phyloP scores from a whole-genome alignment of 106 monocot genomes.

The Phalaenopsis equestris region DNA sequence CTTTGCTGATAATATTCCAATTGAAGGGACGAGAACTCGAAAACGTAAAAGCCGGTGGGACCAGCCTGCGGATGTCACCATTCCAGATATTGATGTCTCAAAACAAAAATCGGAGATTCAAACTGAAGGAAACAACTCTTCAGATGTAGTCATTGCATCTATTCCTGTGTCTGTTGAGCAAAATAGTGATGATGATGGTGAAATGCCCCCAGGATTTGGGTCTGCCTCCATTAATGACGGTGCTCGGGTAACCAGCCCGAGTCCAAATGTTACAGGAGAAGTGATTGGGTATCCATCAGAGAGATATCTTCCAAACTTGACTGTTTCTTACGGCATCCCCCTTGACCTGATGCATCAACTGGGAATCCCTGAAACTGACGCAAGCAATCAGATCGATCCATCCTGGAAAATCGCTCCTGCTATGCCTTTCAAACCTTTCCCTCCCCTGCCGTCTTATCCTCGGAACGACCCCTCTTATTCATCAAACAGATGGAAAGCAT shows the following conservation, averaged over 20 bases:
- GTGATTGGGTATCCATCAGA: constrained; percentile 34
- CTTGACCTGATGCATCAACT: constrained; percentile 46
- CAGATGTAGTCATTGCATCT: constrained; percentile 1
- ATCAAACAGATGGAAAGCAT: background rate
- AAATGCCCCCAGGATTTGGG: constrained; percentile 49
- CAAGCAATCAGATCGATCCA: background rate
- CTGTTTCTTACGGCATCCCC: constrained; percentile 74
- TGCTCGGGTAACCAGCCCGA: constrained; percentile 4
- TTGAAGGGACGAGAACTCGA: constrained; percentile 10
- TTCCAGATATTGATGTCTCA: constrained; percentile 3
- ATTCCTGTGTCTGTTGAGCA: background rate
- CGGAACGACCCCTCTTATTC: constrained; percentile 10
- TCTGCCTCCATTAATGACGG: background rate
- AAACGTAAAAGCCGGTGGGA: constrained; percentile 91
- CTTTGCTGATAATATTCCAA: constrained; percentile 8
- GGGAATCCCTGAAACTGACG: constrained; percentile 26
- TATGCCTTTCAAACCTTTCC: constrained; percentile 81
- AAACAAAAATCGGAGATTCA: constrained; percentile 11
- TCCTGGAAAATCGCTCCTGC: constrained; percentile 62
- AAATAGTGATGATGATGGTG: constrained; percentile 24
- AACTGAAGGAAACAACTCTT: constrained; percentile 9
- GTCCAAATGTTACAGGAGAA: constrained; percentile 6
- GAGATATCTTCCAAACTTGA: constrained; percentile 37
- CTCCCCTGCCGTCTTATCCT: constrained; percentile 67
- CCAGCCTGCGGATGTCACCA: constrained; percentile 26